These are phyloP conservation scores for Meyerozyma elateridarum DNA, from an alignment of 1,139 yeast genomes.

Conservation along the genomic window DNA sequence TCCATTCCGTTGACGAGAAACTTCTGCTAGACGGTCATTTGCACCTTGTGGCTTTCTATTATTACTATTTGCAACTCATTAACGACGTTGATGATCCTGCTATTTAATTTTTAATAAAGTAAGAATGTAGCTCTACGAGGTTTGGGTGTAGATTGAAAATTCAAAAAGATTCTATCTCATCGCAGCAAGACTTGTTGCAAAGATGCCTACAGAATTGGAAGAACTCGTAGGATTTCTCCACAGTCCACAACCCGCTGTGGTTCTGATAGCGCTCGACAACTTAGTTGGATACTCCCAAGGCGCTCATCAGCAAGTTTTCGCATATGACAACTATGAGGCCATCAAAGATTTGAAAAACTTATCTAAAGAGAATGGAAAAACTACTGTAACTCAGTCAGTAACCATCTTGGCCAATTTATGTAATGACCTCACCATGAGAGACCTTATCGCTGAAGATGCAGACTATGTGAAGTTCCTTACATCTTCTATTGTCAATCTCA, in stretches of 20 bases:
- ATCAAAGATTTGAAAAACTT: slow-evolving; percentile 66
- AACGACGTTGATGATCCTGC: slow-evolving; percentile 17
- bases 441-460: slow-evolving; percentile 59
- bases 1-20: slow-evolving; percentile 42
- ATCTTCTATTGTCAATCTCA: slow-evolving; percentile 48
- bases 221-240: slow-evolving; percentile 80
- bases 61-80: slow-evolving; percentile 34
- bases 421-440: slow-evolving; percentile 62
- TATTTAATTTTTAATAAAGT: too few species aligned
- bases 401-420: slow-evolving; percentile 82
- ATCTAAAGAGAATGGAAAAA: slow-evolving; percentile 47
- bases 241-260: slow-evolving; percentile 76
- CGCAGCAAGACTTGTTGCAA: too few species aligned
- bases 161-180: too few species aligned
- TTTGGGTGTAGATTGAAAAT: too few species aligned
- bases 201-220: slow-evolving; percentile 59
- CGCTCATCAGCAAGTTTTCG: slow-evolving; percentile 60
- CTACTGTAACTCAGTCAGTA: slow-evolving; percentile 61
- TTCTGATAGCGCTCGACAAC: slow-evolving; percentile 81
- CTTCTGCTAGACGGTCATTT: slow-evolving; percentile 34
- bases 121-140: too few species aligned
- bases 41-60: slow-evolving; percentile 39
- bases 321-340: slow-evolving; percentile 66
- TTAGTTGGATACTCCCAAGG: slow-evolving; percentile 80
- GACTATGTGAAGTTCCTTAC: slow-evolving; percentile 54